These are phyloP conservation scores for Aspergillus thermomutatus DNA, from an alignment of 2,329 filamentous ascomycete genomes.

Conservation along the genomic window DNA sequence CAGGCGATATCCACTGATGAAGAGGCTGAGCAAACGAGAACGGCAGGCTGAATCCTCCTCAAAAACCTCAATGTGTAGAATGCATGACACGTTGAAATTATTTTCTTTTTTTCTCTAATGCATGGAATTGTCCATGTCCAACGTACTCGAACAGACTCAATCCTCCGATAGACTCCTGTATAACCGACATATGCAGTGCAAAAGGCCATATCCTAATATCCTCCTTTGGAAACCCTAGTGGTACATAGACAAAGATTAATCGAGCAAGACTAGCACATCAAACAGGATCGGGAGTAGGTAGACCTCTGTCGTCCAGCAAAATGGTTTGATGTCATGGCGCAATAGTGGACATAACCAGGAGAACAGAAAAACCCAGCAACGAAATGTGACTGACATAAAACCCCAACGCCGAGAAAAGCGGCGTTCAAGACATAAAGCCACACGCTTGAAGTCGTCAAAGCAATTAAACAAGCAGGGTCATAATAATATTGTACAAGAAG, in stretches of 20 bases:
- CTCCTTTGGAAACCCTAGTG: background rate
- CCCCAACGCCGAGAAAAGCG: constrained; percentile 2
- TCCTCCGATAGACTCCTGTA: background rate
- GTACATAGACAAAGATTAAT: background rate
- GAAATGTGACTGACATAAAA: background rate
- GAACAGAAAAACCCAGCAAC: background rate
- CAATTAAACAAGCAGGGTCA: constrained; percentile 5
- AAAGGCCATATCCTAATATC: background rate
- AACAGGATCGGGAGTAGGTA: background rate
- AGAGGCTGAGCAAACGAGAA: background rate
- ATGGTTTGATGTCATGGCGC: background rate
- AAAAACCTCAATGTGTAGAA: background rate
- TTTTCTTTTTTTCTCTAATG: background rate
- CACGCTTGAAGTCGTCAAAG: constrained; percentile 2
- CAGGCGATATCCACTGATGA: background rate
- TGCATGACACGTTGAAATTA: background rate
- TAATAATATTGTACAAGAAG: constrained; percentile 26
- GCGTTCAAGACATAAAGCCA: constrained; percentile 1
- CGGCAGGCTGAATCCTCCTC: background rate
- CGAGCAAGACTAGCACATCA: background rate
- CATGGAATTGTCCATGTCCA: background rate
- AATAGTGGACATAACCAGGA: background rate
- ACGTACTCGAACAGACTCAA: background rate
- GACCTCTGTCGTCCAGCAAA: background rate
- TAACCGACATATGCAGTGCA: background rate